Conservation (phyloP, 2,329 filamentous ascomycete species). For the Beauveria medogensis region DNA sequence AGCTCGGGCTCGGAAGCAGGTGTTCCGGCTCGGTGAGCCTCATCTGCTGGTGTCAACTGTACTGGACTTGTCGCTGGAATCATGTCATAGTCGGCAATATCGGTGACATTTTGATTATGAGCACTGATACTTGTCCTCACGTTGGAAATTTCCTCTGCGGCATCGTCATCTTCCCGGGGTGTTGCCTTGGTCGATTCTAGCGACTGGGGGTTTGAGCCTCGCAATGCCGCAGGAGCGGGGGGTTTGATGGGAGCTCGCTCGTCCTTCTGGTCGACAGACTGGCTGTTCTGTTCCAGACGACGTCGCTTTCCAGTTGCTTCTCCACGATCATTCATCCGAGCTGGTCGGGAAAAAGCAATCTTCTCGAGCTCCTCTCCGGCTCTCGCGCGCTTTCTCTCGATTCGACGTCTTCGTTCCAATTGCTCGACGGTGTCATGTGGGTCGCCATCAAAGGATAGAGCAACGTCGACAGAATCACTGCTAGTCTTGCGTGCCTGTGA, state of each 20-base stretch:
- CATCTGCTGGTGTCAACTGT: conserved; percentile 20
- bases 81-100: conserved; percentile 24
- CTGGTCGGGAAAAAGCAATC: conserved; percentile 28
- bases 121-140: conserved; percentile 12
- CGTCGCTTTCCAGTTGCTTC: conserved; percentile 19
- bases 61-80: conserved; percentile 33
- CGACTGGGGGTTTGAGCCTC: conserved; percentile 19
- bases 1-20: conserved; percentile 26
- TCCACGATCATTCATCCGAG: conserved; percentile 16
- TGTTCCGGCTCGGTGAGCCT: conserved; percentile 14
- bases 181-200: conserved; percentile 27
- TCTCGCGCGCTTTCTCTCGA: conserved; percentile 29
- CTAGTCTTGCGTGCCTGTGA: conserved; percentile 34
- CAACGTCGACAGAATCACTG: conserved; percentile 18
- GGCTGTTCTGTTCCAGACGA: background rate
- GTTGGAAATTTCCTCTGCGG: background rate
- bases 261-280: background rate
- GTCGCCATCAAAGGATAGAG: conserved; percentile 24
- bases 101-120: conserved; percentile 5
- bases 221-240: conserved; percentile 11
- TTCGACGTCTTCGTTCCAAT: conserved; percentile 28
- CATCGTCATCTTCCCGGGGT: conserved; percentile 19
- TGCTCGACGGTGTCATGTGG: conserved; percentile 35
- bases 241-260: background rate
- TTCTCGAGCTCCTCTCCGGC: conserved; percentile 33